A percentile compares a stretch with the other conserved stretches of the same genome.
phyloP scores from a whole-genome alignment of 768 basidiomycete species.

The Leccinum barrowsii region DNA sequence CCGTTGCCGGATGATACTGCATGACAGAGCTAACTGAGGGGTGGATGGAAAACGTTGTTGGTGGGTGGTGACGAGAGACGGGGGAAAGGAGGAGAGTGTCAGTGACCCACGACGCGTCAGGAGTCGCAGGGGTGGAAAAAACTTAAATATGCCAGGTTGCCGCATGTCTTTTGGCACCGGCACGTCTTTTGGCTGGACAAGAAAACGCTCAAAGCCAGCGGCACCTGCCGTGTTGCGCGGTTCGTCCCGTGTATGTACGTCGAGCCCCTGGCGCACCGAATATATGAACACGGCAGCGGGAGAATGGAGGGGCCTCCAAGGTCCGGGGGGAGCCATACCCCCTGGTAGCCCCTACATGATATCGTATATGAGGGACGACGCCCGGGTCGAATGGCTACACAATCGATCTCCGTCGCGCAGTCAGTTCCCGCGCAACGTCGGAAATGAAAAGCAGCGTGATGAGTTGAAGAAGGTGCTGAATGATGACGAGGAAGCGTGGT shows the following conservation, averaged over 20 bases:
- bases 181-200: not conserved
- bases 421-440: slow-evolving; percentile 8
- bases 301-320: slow-evolving; percentile 8
- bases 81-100: slow-evolving; percentile 1
- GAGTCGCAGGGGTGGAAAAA: slow-evolving; percentile 2
- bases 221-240: slow-evolving; percentile 5
- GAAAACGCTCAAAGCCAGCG: slow-evolving; percentile 19
- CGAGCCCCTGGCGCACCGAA: slow-evolving; percentile 19
- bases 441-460: slow-evolving; percentile 18
- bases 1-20: slow-evolving; percentile 1
- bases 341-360: slow-evolving; percentile 14
- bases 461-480: not conserved
- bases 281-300: not conserved
- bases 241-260: slow-evolving; percentile 13
- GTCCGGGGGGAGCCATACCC: slow-evolving; percentile 3
- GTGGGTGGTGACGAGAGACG: slow-evolving; percentile 9
- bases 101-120: slow-evolving; percentile 12
- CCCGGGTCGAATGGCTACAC: not conserved
- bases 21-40: slow-evolving; percentile 6
- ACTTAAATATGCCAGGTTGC: slow-evolving; percentile 22
- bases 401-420: slow-evolving; percentile 1
- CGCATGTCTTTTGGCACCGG: slow-evolving; percentile 10
- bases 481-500: not conserved
- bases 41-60: slow-evolving; percentile 2
- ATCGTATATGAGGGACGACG: not conserved